Evolutionary conservation across 345 rosid genomes (phyloP), one percentile per base, ranked within the genome.

Genomic region (Dipteronia sinensis): DNA sequence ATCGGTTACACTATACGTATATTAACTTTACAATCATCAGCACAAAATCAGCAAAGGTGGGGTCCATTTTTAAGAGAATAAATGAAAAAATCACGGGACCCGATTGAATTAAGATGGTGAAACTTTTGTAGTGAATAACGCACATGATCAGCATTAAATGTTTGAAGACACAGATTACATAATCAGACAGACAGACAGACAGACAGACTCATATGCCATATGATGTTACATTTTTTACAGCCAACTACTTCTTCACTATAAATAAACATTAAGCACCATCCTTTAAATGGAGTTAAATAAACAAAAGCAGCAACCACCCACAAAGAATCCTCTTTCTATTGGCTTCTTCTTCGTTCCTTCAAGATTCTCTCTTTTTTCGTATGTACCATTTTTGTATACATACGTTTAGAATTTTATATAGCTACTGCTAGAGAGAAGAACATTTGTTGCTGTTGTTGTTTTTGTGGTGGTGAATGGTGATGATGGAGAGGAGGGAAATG

Each of bases 401-500:
- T 22, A 59, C 64, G 9, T 59, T 10, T 59, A 22, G 27, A 19
- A 59, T 19, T 59, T 22, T 59, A 22, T 8, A 59, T 34, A 34
- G 38, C 38, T 34, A 34, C 38, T 34, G 23, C n/a, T 13, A 49
- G 16, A 2, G 55, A 34, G 38, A 34, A 49, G 55, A 20, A 56
- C 23, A 19, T 9, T 6, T 56, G 6, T n/a, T 56, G 27, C 27
- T 27, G 27, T 27, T 27, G 27, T 27, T 34, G 38, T 34, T 34
- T 34, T 34, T 34, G 22, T 64, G 27, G 11, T 20, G 65, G 67
- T 11, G 38, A 34, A 34, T 5, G 16, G 71, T 40, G 10, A 51
- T 42, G 23, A 67, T 11, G 71, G 74, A 29, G 74, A 71, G 19
- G n/a, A 71, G 61, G 20, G 46, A 51, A 71, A 71, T 71, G 64